Conservation (phyloP, 208 protist genomes). For the Trypanosoma avium region DNA sequence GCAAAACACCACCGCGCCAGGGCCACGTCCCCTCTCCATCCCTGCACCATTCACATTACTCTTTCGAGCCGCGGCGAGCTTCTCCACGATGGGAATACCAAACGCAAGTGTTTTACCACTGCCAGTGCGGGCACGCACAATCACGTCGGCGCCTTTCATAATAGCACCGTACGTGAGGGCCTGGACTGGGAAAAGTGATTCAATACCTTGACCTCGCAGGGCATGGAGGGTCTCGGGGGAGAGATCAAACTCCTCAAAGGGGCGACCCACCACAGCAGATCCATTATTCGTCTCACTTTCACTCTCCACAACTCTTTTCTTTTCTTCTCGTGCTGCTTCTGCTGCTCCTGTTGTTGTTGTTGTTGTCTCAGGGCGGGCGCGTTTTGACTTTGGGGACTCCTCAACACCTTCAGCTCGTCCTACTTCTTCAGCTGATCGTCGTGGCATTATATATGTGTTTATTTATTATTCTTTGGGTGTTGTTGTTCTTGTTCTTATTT, state of each 20-base stretch:
- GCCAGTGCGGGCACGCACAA: constrained; percentile 92
- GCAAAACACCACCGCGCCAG: constrained; percentile 94
- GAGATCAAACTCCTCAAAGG: constrained; percentile 86
- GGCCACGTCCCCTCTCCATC: constrained; percentile 63
- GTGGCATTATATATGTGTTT: constrained; percentile 33
- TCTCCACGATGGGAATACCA: constrained; percentile 89
- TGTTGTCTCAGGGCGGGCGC: constrained; percentile 1
- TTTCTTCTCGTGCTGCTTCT: too few species aligned
- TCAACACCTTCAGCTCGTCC: constrained; percentile 29
- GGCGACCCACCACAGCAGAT: constrained; percentile 50
- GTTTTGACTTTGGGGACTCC: constrained; percentile 35
- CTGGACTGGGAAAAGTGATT: constrained; percentile 92
- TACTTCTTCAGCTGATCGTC: constrained; percentile 33
- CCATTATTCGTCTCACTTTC: constrained; percentile 81
- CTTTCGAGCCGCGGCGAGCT: constrained; percentile 59
- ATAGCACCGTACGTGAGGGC: constrained; percentile 92
- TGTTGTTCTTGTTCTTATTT: not conserved
- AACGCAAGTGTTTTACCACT: constrained; percentile 96
- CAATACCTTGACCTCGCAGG: constrained; percentile 77
- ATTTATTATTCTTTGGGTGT: too few species aligned
- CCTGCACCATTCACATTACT: constrained; percentile 29
- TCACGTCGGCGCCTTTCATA: constrained; percentile 86
- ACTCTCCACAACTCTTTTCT: too few species aligned
- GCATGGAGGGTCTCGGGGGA: constrained; percentile 68
- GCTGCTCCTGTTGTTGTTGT: constrained; percentile 26